Evolutionary conservation across 2,329 filamentous ascomycete genomes (phyloP), one percentile per base, ranked within the genome.

Genomic region (Trichothecium sympodiale): DNA sequence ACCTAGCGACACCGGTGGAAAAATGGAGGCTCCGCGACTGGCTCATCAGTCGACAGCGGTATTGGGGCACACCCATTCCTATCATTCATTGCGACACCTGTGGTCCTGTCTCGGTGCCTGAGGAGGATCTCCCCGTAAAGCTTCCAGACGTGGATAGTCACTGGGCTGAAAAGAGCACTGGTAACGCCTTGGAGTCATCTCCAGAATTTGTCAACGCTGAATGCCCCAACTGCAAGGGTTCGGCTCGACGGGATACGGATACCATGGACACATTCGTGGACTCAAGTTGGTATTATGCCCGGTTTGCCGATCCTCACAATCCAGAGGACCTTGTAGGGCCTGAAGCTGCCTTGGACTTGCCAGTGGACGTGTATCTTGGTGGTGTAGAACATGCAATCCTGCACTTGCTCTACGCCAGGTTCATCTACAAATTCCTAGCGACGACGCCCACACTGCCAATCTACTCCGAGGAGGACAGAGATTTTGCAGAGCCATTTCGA

Each of bases 201-300:
- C 60, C 76, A 10, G 74, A 80, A 7, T 94, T 85, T 77, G 67
- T 85, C 31, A 75, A 87, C 46, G 83, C 78, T 0, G 55, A 66
- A 3, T 94, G 87, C 51, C 87, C 87, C 5, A 73, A 73, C 46
- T 94, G 87, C 48, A 62, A 70, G 13, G 67, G 71, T 2, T 60
- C 74, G 17, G 87, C 84, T 6, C 81, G 77, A 52, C 73, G 87
- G 43, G 87, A 94, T 44, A 94, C 87, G 0, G 87, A 94, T 54
- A 94, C 87, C 3, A 94, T 94, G 87, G 87, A 94, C 55, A 94
- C 87, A 0, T 94, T 94, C 59, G 87, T 94, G 41, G 87, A 94
- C 59, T 94, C 86, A 2, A 93, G 86, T 36, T 94, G 87, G 87
- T 94, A 94, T 56, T 94, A 80, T 50, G 76, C 88, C 60, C 74